These are phyloP conservation scores for Colletotrichum viniferum DNA, from an alignment of 2,329 filamentous ascomycete species.

Conservation along the genomic window DNA sequence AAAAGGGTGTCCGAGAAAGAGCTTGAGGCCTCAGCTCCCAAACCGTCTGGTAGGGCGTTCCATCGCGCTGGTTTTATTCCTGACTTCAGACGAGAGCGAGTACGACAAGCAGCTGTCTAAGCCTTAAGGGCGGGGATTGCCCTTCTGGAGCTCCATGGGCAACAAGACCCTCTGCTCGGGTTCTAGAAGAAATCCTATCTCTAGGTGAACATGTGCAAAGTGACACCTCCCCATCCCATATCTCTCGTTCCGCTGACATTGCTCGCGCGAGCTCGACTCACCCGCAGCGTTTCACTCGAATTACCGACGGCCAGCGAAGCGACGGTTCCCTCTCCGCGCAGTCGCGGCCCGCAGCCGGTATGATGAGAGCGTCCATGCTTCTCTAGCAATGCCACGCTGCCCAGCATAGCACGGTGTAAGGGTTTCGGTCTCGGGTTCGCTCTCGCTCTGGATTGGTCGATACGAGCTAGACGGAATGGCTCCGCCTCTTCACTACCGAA, in stretches of 20 bases:
- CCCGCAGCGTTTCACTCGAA: not conserved
- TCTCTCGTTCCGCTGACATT: not conserved
- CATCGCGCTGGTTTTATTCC: not conserved
- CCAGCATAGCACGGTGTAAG: not conserved
- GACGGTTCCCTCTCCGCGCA: not conserved
- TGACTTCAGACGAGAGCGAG: conserved; percentile 2
- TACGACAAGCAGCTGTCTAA: not conserved
- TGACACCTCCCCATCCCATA: not conserved
- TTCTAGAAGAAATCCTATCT: not conserved
- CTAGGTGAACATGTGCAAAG: not conserved
- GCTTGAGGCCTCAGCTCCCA: not conserved
- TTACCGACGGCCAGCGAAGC: not conserved
- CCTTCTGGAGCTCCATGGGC: not conserved
- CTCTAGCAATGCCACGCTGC: not conserved
- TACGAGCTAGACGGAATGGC: not conserved
- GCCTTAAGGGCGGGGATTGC: not conserved
- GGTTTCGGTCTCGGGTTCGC: conserved; percentile 7
- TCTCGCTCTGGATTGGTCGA: not conserved
- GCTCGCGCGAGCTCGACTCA: not conserved
- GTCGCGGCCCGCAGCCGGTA: not conserved
- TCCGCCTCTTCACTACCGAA: not conserved
- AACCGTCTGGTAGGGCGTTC: not conserved
- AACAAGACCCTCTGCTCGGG: not conserved
- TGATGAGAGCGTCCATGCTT: not conserved
- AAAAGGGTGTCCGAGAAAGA: not conserved